phyloP scores from a whole-genome alignment of 1,284 basidiomycete species.

The Chalciporus sp. region DNA sequence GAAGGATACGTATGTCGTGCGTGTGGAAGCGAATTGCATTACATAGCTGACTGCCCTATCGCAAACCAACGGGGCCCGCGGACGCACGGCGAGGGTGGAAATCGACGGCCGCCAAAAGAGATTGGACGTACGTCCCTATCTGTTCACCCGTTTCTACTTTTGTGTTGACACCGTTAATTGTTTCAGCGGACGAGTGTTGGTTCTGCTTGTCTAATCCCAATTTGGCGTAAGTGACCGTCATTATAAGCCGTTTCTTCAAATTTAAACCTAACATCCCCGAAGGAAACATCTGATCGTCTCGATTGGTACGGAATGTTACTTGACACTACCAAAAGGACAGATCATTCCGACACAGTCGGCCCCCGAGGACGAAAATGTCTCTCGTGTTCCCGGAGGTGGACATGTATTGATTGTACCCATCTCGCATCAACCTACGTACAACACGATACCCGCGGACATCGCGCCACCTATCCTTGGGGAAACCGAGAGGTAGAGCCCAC shows the following conservation, averaged over 20 bases:
- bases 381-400: constrained; percentile 85
- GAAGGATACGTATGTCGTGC: constrained; percentile 87
- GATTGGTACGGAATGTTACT: constrained; percentile 90
- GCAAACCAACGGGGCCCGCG: constrained; percentile 44
- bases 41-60: constrained; percentile 84
- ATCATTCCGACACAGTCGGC: constrained; percentile 77
- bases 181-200: constrained; percentile 87
- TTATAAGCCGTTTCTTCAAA: constrained; percentile 8
- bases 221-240: constrained; percentile 62
- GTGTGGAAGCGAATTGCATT: constrained; percentile 83
- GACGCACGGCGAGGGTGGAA: constrained; percentile 41
- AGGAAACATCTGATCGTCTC: constrained; percentile 94
- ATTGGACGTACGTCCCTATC: constrained; percentile 64
- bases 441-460: constrained; percentile 75
- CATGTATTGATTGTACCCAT: constrained; percentile 92
- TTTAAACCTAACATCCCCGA: background rate
- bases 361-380: constrained; percentile 40
- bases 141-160: background rate
- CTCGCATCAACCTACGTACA: constrained; percentile 62
- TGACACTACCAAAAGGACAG: constrained; percentile 92
- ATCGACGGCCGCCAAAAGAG: constrained; percentile 70
- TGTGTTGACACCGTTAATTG: constrained; percentile 6
- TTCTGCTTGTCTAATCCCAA: constrained; percentile 94
- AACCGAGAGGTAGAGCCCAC: constrained; percentile 57
- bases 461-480: constrained; percentile 77